Evolutionary conservation across 2,329 filamentous ascomycete genomes (phyloP).

Genomic region (Cytospora schulzeri): DNA sequence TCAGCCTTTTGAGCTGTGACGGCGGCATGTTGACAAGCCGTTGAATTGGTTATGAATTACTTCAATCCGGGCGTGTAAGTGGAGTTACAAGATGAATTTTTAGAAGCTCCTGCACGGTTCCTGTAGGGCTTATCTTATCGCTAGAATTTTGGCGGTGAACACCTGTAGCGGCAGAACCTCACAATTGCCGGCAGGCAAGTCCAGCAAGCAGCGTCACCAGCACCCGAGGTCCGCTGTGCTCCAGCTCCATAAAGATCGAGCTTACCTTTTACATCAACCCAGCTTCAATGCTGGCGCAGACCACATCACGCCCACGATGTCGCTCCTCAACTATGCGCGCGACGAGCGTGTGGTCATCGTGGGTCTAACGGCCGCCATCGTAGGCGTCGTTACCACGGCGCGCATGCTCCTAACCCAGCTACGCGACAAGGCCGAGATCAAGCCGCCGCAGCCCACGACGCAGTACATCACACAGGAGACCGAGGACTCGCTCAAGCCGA

Average conservation of each 20-base stretch:
- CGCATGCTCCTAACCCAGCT: conserved; percentile 60
- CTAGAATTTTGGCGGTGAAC: conserved; percentile 33
- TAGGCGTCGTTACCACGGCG: conserved; percentile 60
- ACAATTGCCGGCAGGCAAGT: not conserved
- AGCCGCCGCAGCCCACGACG: conserved; percentile 64
- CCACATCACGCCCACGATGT: conserved; percentile 28
- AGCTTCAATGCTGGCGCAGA: conserved; percentile 18
- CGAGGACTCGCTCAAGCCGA: conserved; percentile 68
- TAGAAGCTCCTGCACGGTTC: conserved; percentile 1
- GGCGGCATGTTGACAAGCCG: conserved; percentile 69
- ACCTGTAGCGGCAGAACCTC: conserved; percentile 31
- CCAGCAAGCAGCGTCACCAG: conserved; percentile 7
- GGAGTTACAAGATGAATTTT: conserved; percentile 18
- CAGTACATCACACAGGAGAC: conserved; percentile 76
- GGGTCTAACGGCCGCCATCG: conserved; percentile 59
- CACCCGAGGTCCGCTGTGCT: not conserved
- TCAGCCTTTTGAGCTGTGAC: conserved; percentile 94
- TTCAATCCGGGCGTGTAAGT: conserved; percentile 4
- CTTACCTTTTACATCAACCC: conserved; percentile 4
- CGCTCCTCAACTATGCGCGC: conserved; percentile 41
- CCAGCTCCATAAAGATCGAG: not conserved
- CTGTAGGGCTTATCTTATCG: conserved; percentile 37
- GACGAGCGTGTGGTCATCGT: conserved; percentile 58
- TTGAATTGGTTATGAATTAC: not conserved
- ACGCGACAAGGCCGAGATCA: conserved; percentile 67